These are phyloP conservation scores for Kalanchoe fedtschenkoi DNA, from an alignment of 164 flowering plant genomes.

Conservation along the genomic window DNA sequence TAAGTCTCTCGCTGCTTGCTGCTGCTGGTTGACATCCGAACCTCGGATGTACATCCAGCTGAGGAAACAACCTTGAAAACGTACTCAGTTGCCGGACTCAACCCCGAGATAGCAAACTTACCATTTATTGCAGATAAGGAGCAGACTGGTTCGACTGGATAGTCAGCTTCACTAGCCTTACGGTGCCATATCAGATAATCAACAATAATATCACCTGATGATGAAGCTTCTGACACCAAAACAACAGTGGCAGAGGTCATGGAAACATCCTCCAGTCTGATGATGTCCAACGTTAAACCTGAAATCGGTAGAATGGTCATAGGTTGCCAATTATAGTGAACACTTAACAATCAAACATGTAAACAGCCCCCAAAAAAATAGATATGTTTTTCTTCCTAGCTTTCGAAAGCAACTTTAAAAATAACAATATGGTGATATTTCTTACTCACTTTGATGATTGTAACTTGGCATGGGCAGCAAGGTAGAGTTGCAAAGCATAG, in stretches of 20 bases:
- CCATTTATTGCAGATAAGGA: slow-evolving; percentile 34
- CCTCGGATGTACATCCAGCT: slow-evolving; percentile 36
- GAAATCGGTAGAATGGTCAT: too few species aligned
- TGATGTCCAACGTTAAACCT: slow-evolving; percentile 11
- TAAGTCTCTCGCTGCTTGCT: slow-evolving; percentile 10
- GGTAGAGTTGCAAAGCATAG: slow-evolving; percentile 20
- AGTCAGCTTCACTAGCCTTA: slow-evolving; percentile 30
- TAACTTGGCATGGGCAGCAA: slow-evolving; percentile 13
- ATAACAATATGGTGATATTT: background rate
- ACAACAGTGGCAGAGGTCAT: slow-evolving; percentile 51
- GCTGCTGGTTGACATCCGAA: slow-evolving; percentile 27
- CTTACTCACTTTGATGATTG: slow-evolving; percentile 22
- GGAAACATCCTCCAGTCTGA: slow-evolving; percentile 47
- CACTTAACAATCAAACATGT: background rate
- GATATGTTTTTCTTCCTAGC: too few species aligned
- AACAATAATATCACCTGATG: slow-evolving; percentile 17
- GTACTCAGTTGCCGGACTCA: slow-evolving; percentile 59
- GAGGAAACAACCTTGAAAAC: slow-evolving; percentile 47
- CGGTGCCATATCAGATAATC: slow-evolving; percentile 71
- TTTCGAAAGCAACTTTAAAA: too few species aligned
- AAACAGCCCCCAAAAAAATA: background rate
- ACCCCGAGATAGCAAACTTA: slow-evolving; percentile 37
- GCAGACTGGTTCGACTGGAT: slow-evolving; percentile 56
- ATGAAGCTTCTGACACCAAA: slow-evolving; percentile 26
- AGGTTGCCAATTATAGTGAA: too few species aligned